Conservation (phyloP, 2,329 filamentous ascomycete species). For the Penicillium sp. region DNA sequence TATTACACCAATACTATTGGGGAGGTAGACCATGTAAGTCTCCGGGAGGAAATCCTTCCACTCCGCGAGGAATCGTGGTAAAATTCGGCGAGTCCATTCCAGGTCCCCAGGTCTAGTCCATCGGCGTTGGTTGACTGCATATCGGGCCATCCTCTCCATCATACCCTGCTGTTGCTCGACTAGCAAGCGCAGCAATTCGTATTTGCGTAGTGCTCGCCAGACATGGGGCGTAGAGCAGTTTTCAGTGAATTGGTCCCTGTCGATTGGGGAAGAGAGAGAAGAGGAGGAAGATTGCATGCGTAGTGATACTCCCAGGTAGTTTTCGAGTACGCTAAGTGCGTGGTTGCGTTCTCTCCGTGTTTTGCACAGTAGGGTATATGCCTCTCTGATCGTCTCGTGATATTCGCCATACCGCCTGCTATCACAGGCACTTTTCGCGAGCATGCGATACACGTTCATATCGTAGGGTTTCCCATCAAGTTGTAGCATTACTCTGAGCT, state of each 20-base stretch:
- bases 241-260: conserved; percentile 13
- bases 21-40: conserved; percentile 32
- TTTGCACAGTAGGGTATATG: conserved; percentile 27
- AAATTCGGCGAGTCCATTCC: conserved; percentile 29
- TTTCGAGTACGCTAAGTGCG: conserved; percentile 23
- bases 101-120: conserved; percentile 15
- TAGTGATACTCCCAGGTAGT: conserved; percentile 19
- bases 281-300: conserved; percentile 18
- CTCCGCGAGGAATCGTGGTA: conserved; percentile 47
- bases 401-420: conserved; percentile 20
- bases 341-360: conserved; percentile 25
- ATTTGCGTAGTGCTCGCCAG: conserved; percentile 26
- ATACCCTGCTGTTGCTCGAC: conserved; percentile 25
- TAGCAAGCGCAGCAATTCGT: conserved; percentile 29
- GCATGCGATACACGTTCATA: conserved; percentile 50
- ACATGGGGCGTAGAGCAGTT: conserved; percentile 3
- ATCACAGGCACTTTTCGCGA: conserved; percentile 28
- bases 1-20: conserved; percentile 34
- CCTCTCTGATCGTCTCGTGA: conserved; percentile 24
- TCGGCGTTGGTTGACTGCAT: conserved; percentile 19
- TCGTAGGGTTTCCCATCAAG: conserved; percentile 56
- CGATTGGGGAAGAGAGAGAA: conserved; percentile 18
- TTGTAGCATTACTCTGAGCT: conserved; percentile 60
- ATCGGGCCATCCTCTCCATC: conserved; percentile 22
- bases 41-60: conserved; percentile 47